Percentiles rank a stretch among this genome's conserved stretches.
Evolutionary conservation across 2,329 filamentous ascomycete species (phyloP).

Genomic region (Xylaria sp.): DNA sequence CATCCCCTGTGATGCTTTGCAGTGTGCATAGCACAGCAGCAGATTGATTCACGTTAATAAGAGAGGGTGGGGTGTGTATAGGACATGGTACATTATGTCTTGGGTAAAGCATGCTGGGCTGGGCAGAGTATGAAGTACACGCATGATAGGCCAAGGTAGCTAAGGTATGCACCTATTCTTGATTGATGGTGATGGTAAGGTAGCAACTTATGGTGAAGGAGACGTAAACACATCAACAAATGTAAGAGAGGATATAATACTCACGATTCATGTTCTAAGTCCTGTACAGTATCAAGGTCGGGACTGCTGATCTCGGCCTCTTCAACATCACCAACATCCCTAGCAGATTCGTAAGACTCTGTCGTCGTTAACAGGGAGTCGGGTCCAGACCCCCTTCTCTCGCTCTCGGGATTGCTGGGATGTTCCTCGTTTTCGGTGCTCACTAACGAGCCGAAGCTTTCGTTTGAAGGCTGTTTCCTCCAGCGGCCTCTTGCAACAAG

Average conservation of each 20-base stretch:
- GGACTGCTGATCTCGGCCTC: slow-evolving; percentile 30
- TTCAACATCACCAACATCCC: slow-evolving; percentile 46
- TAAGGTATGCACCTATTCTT: not conserved
- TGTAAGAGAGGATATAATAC: slow-evolving; percentile 30
- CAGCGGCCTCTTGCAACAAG: slow-evolving; percentile 61
- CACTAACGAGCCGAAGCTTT: slow-evolving; percentile 48
- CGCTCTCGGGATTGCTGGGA: slow-evolving; percentile 41
- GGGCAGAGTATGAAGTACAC: not conserved
- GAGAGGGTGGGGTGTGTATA: not conserved
- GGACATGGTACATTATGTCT: slow-evolving; percentile 7
- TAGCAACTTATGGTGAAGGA: not conserved
- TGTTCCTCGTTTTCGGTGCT: slow-evolving; percentile 50
- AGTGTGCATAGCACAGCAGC: not conserved
- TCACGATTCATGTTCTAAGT: slow-evolving; percentile 52
- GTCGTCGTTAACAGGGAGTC: slow-evolving; percentile 42
- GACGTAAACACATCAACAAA: not conserved
- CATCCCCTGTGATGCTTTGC: not conserved
- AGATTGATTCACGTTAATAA: not conserved
- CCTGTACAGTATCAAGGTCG: slow-evolving; percentile 50
- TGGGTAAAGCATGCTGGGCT: slow-evolving; percentile 6
- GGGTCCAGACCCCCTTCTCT: slow-evolving; percentile 25
- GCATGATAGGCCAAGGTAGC: too few species aligned
- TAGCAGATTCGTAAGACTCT: slow-evolving; percentile 40
- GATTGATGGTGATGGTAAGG: not conserved
- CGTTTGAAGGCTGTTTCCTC: slow-evolving; percentile 58